Percentiles rank a stretch among this genome's conserved stretches.
Conservation (phyloP, 148 eudicot genomes). For the Persicaria tinctoria region DNA sequence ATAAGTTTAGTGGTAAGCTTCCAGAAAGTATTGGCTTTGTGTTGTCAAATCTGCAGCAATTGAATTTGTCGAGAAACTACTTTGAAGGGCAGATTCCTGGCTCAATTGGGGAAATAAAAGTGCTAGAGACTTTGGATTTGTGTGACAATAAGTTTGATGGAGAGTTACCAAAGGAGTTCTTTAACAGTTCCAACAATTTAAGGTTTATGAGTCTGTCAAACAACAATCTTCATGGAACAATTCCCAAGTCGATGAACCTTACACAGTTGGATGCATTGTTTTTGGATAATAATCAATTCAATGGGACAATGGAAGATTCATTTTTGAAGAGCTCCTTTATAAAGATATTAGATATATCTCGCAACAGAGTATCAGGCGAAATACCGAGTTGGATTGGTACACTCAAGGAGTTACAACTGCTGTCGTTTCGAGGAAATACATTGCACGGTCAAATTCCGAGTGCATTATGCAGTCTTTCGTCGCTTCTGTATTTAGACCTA, state of each 20-base stretch:
- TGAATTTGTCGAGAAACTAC: slow-evolving; percentile 5
- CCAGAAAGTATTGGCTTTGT: slow-evolving; percentile 6
- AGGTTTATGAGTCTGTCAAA: neutral
- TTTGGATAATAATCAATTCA: neutral
- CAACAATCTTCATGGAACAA: neutral
- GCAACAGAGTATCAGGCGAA: neutral
- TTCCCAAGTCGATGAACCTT: neutral
- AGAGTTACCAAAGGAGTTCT: neutral
- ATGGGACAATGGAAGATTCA: neutral
- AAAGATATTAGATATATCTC: neutral
- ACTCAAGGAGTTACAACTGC: neutral
- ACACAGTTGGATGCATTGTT: neutral
- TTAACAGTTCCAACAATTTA: neutral
- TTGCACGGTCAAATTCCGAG: neutral
- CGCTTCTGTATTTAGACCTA: neutral
- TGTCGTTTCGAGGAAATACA: neutral
- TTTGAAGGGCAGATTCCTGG: slow-evolving; percentile 14
- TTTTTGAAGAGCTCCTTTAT: neutral
- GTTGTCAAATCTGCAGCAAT: neutral
- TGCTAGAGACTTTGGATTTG: neutral
- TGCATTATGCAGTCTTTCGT: neutral
- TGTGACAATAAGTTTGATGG: slow-evolving; percentile 11
- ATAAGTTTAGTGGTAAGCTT: slow-evolving; percentile 16
- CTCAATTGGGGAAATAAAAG: slow-evolving; percentile 1
- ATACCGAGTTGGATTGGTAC: neutral